Conservation (phyloP, 768 basidiomycete species). For the Auriscalpium microsporum region DNA sequence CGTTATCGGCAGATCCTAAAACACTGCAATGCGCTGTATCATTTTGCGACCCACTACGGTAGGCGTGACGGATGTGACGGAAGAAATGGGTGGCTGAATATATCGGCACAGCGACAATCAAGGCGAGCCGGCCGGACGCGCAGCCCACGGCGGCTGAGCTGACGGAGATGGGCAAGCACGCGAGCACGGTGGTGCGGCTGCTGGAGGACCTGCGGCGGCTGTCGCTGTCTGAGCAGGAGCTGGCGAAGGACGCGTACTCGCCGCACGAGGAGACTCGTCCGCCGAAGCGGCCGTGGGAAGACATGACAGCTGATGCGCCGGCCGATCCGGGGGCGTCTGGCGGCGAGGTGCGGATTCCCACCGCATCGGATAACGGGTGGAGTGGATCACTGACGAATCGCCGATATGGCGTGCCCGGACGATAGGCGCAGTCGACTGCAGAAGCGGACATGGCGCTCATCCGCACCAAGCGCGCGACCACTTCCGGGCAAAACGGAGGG, state of each 20-base stretch:
- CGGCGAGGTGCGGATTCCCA: conserved; percentile 2
- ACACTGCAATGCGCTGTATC: conserved; percentile 52
- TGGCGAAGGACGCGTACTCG: conserved; percentile 15
- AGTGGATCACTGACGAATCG: conserved; percentile 10
- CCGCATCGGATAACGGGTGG: conserved; percentile 5
- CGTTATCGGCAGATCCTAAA: conserved; percentile 38
- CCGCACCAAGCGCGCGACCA: conserved; percentile 67
- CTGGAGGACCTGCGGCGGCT: conserved; percentile 51
- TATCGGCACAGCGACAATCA: conserved; percentile 23
- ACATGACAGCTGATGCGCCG: conserved; percentile 41
- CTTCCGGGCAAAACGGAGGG: conserved; percentile 40
- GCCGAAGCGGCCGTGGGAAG: conserved; percentile 78
- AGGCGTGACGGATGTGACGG: conserved; percentile 11
- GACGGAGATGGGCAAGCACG: conserved; percentile 61
- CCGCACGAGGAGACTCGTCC: conserved; percentile 45
- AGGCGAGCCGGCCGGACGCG: conserved; percentile 35
- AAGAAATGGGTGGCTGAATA: background rate
- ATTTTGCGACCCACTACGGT: conserved; percentile 67
- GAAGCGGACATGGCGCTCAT: conserved; percentile 85
- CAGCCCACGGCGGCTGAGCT: conserved; percentile 52
- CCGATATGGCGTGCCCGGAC: conserved; percentile 19
- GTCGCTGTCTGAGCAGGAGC: conserved; percentile 18
- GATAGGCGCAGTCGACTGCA: conserved; percentile 50
- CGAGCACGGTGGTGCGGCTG: conserved; percentile 57
- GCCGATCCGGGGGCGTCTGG: conserved; percentile 8